These are phyloP conservation scores for Monosporozyma yasuniensis DNA, from an alignment of 805 yeast species.

Conservation along the genomic window DNA sequence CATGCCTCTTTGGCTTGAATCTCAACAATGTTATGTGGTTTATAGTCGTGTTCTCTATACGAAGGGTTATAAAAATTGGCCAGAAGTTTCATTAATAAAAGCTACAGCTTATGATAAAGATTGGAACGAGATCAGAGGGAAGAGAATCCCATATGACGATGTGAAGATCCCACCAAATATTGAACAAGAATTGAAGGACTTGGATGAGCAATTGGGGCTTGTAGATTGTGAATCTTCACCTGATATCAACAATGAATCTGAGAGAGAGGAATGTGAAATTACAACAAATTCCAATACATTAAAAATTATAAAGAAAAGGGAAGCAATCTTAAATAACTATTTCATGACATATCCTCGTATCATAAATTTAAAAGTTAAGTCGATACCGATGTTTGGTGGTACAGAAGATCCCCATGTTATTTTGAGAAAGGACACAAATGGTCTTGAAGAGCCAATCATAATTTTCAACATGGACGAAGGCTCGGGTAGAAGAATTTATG, in stretches of 20 bases:
- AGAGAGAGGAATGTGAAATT: slow-evolving; percentile 11
- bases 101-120: slow-evolving; percentile 10
- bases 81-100: slow-evolving; percentile 28
- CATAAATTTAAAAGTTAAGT: slow-evolving; percentile 1
- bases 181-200: background rate
- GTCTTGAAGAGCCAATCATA: slow-evolving; percentile 7
- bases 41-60: slow-evolving; percentile 35
- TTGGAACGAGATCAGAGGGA: slow-evolving; percentile 10
- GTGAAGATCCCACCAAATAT: slow-evolving; percentile 3
- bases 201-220: slow-evolving; percentile 2
- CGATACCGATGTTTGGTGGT: slow-evolving; percentile 1
- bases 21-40: slow-evolving; percentile 40
- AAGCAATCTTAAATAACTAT: slow-evolving; percentile 4
- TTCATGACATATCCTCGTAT: slow-evolving; percentile 7
- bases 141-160: slow-evolving; percentile 5
- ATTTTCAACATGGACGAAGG: slow-evolving; percentile 6
- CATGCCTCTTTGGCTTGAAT: slow-evolving; percentile 31
- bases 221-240: background rate
- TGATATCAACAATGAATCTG: background rate
- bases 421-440: background rate
- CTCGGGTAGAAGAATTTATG: slow-evolving; percentile 3
- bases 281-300: slow-evolving; percentile 13
- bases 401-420: slow-evolving; percentile 9
- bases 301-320: slow-evolving; percentile 4
- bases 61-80: slow-evolving; percentile 9